Evolutionary conservation across 805 yeast genomes (phyloP).

Genomic region (Candida saitoana): DNA sequence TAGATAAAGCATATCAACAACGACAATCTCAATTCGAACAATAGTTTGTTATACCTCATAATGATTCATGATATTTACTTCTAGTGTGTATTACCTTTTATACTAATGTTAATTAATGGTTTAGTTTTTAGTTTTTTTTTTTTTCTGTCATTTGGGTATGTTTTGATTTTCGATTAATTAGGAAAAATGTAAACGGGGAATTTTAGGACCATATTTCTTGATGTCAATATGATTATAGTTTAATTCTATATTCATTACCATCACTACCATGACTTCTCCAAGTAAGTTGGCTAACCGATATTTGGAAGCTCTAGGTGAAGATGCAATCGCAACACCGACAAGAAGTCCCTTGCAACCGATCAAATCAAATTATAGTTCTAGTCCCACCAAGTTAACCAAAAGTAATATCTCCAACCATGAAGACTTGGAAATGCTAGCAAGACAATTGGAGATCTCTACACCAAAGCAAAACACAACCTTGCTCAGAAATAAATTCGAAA

Average conservation of each 20-base stretch:
- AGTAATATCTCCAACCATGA: constrained; percentile 11
- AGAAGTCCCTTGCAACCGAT: constrained; percentile 31
- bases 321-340: constrained; percentile 14
- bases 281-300: constrained; percentile 32
- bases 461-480: constrained; percentile 24
- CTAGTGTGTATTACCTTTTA: background rate
- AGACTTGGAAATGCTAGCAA: constrained; percentile 38
- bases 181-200: background rate
- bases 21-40: constrained; percentile 8
- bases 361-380: constrained; percentile 9
- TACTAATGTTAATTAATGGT: background rate
- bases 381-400: constrained; percentile 17
- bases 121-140: background rate
- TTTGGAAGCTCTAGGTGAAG: constrained; percentile 30
- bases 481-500: constrained; percentile 31
- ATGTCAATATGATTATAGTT: background rate
- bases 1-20: constrained; percentile 19
- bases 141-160: background rate
- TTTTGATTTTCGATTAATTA: constrained; percentile 1
- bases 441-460: constrained; percentile 29
- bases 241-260: background rate
- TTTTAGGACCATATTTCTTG: background rate
- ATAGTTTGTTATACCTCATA: background rate
- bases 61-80: background rate
- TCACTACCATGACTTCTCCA: constrained; percentile 17